Evolutionary conservation across 331 rosid species (phyloP), one percentile per base, ranked within the genome.

Genomic region (Rhamnella rubrinervis): DNA sequence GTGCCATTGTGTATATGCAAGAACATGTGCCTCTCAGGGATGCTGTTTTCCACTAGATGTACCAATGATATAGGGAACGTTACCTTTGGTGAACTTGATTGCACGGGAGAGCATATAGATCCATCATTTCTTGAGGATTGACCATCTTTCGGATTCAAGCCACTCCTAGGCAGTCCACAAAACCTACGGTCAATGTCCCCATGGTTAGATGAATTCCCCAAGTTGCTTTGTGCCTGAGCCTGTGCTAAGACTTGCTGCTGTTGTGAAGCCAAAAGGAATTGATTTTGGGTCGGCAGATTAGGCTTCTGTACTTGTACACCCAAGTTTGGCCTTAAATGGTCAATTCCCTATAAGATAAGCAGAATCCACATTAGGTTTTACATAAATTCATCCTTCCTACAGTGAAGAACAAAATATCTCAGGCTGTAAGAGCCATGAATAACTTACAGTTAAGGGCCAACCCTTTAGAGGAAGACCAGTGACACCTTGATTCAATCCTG

Each of bases 391-490:
- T n/a, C 20, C 13, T 19, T 8, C 25, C 67, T 4, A 63, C 58
- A 53, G n/a, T 53, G 16, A 19, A 55, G 26, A 61, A 18, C 25
- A 53, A 2, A 40, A 70, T 4, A 47, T 70, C 44, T 60, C 28
- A 55, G 46, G 60, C 63, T 57, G 44, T 4, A 63, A 57, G 78
- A 37, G 59, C n/a, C 49, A 61, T 31, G 26, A 21, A 40, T 64
- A 76, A 85, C 96, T 84, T 81, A 91, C 97, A 35, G 97, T 85
- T 66, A 91, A 78, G 74, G 97, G 97, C 97, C 97, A 91, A 65
- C 97, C 97, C 82, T 88, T 91, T 85, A 91, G 63, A 51, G 97
- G 92, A 65, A 91, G 86, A 53, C 88, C 81, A 64, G 89, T 80
- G 70, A 86, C 88, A 60, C 96, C 97, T 11, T 87, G 74, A 82